These are phyloP conservation scores for Lactuca sativa DNA, from an alignment of 129 eudicot species.

Conservation along the genomic window DNA sequence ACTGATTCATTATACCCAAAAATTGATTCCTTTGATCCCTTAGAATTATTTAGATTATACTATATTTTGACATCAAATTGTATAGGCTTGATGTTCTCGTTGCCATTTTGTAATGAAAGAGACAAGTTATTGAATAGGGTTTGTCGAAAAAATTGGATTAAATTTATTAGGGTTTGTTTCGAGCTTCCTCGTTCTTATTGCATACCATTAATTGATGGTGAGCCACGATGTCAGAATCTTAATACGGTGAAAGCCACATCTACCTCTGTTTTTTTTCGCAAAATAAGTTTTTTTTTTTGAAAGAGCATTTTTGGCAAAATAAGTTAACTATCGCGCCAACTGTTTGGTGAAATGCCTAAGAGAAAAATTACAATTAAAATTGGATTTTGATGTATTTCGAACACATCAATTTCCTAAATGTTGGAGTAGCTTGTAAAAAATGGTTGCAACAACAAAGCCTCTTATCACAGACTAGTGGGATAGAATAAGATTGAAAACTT, in stretches of 20 bases:
- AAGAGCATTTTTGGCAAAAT: background rate
- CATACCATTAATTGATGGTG: background rate
- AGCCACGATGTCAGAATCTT: background rate
- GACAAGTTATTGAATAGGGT: background rate
- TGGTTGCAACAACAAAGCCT: background rate
- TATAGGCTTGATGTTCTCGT: background rate
- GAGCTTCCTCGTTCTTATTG: background rate
- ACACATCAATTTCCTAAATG: no score
- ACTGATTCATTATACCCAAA: background rate
- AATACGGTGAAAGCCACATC: background rate
- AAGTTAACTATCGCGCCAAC: background rate
- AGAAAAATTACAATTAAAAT: background rate
- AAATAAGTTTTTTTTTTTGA: no score
- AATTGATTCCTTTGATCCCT: background rate
- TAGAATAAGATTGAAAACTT: no score
- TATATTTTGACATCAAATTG: background rate
- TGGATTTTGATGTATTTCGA: no score
- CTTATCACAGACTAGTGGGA: no score
- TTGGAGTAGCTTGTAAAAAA: background rate
- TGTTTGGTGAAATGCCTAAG: slow-evolving; percentile 17
- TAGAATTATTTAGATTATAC: background rate
- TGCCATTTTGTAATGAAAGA: background rate
- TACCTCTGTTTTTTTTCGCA: background rate
- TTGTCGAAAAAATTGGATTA: background rate
- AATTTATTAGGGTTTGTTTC: background rate